phyloP scores from a whole-genome alignment of 2,329 filamentous ascomycete genomes.

The Rhinocladiella similis region DNA sequence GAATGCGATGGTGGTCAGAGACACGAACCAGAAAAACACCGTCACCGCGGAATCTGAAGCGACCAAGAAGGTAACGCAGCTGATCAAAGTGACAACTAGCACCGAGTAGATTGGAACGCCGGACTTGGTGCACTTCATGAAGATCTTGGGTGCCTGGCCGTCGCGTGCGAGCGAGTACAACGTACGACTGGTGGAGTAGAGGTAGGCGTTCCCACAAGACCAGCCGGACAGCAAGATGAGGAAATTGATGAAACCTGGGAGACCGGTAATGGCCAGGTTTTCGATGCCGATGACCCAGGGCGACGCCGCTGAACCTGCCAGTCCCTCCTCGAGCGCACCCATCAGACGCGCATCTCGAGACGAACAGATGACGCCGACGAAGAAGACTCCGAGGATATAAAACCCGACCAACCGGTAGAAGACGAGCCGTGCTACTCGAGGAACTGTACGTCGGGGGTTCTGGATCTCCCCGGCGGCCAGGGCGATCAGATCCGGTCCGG shows the following conservation, averaged over 20 bases:
- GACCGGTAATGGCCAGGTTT: conserved; percentile 59
- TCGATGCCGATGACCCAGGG: conserved; percentile 73
- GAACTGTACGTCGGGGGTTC: conserved; percentile 68
- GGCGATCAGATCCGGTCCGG: conserved; percentile 62
- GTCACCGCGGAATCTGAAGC: conserved; percentile 62
- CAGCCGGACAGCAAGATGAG: conserved; percentile 71
- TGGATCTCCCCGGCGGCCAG: conserved; percentile 65
- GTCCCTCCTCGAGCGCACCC: conserved; percentile 56
- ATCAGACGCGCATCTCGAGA: conserved; percentile 63
- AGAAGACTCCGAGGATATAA: conserved; percentile 71
- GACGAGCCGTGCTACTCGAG: conserved; percentile 70
- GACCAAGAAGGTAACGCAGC: conserved; percentile 70
- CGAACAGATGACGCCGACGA: conserved; percentile 67
- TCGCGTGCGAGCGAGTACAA: conserved; percentile 50
- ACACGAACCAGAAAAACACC: conserved; percentile 71
- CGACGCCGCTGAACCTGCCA: conserved; percentile 65
- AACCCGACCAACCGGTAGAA: conserved; percentile 76
- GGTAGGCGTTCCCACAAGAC: conserved; percentile 67
- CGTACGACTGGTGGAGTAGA: conserved; percentile 55
- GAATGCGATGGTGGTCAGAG: conserved; percentile 45
- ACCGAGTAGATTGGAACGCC: conserved; percentile 70
- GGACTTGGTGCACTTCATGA: conserved; percentile 58
- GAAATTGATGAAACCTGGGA: conserved; percentile 72
- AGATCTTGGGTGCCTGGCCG: conserved; percentile 54
- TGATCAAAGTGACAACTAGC: conserved; percentile 61